These are phyloP conservation scores for Neurospora terricola DNA, from an alignment of 495 filamentous ascomycete species.

Conservation along the genomic window DNA sequence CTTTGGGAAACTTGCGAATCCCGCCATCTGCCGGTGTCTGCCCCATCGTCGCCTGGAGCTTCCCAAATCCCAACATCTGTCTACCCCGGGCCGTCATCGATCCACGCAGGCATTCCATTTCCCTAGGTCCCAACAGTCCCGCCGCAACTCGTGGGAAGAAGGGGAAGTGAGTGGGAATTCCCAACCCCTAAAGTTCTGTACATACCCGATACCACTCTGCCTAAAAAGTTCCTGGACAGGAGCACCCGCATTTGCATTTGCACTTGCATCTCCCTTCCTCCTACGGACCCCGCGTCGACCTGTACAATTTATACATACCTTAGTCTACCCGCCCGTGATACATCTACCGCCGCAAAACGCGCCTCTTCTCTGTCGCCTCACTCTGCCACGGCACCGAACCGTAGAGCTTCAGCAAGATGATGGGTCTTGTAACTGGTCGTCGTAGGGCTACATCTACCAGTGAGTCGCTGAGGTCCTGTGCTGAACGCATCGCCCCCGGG, in stretches of 20 bases:
- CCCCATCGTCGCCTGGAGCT: not conserved
- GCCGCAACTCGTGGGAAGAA: not conserved
- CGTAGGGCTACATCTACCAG: constrained; percentile 27
- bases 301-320: not conserved
- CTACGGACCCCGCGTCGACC: not conserved
- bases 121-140: not conserved
- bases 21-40: not conserved
- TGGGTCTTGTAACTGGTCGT: constrained; percentile 24
- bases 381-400: not conserved
- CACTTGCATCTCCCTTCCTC: not conserved
- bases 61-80: not conserved
- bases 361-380: not conserved
- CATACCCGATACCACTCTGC: not conserved
- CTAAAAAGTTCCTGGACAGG: not conserved
- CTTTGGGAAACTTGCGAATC: not conserved
- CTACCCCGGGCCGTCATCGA: not conserved
- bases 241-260: not conserved
- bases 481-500: not conserved
- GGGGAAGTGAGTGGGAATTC: not conserved
- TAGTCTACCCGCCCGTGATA: not conserved
- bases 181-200: not conserved
- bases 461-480: constrained; percentile 16
- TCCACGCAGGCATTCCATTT: not conserved
- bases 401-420: constrained; percentile 11
- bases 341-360: not conserved